phyloP scores from a whole-genome alignment of 2,329 filamentous ascomycete species.

The Lasiodiplodia theobromae region DNA sequence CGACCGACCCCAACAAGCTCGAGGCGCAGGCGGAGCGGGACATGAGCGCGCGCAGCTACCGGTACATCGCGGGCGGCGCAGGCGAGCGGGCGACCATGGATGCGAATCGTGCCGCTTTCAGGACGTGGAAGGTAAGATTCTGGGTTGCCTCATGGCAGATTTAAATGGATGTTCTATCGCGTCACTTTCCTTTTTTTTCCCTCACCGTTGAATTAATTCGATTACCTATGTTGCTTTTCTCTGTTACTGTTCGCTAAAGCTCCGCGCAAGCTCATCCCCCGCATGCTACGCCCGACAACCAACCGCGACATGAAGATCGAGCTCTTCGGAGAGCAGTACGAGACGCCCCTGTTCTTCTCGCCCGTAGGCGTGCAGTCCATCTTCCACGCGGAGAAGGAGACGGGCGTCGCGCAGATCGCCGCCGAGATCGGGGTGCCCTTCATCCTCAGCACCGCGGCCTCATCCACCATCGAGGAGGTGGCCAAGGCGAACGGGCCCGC shows the following conservation, averaged over 20 bases:
- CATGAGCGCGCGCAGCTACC: constrained; percentile 59
- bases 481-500: constrained; percentile 60
- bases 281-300: constrained; percentile 26
- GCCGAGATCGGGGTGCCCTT: constrained; percentile 68
- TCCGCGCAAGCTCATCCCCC: constrained; percentile 19
- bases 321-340: constrained; percentile 49
- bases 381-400: constrained; percentile 70
- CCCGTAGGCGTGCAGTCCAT: constrained; percentile 72
- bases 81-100: constrained; percentile 68
- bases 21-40: constrained; percentile 61
- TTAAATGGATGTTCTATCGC: not conserved
- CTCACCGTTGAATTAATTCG: not conserved
- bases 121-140: constrained; percentile 53
- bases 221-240: too few relatives aligned
- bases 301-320: constrained; percentile 20
- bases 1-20: constrained; percentile 65
- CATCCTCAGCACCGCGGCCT: constrained; percentile 69
- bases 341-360: constrained; percentile 65
- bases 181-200: not conserved
- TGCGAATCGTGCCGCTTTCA: constrained; percentile 65
- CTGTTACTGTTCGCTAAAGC: too few relatives aligned
- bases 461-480: constrained; percentile 68
- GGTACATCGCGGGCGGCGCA: constrained; percentile 69
- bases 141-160: not conserved
- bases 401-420: constrained; percentile 66